Evolutionary conservation across 2,329 filamentous ascomycete genomes (phyloP).

Genomic region (Berkeleyomyces basicola): DNA sequence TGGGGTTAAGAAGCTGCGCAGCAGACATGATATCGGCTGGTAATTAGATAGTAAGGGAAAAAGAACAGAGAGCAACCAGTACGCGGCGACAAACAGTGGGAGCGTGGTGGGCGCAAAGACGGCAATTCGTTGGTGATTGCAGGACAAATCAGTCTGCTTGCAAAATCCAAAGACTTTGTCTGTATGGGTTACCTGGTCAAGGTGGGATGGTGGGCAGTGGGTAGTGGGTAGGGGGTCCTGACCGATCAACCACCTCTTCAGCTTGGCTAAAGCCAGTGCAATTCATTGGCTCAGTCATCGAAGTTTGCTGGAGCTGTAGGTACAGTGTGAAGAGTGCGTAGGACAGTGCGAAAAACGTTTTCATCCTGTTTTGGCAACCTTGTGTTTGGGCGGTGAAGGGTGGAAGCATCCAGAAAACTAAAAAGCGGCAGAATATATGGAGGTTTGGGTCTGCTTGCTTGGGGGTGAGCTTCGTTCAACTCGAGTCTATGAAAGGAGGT

Average conservation of each 20-base stretch:
- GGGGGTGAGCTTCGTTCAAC: too few relatives aligned
- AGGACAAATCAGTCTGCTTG: slow-evolving; percentile 1
- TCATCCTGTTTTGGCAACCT: neutral
- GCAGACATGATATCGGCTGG: slow-evolving; percentile 55
- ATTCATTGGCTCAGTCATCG: neutral
- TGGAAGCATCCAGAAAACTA: neutral
- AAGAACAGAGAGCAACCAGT: neutral
- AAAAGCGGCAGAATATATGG: neutral
- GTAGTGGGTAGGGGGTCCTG: neutral
- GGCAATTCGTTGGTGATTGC: slow-evolving; percentile 8
- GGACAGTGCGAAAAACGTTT: slow-evolving; percentile 5
- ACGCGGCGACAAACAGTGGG: slow-evolving; percentile 3
- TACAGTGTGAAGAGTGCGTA: slow-evolving; percentile 1
- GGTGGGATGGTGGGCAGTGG: neutral
- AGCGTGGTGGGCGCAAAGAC: slow-evolving; percentile 3
- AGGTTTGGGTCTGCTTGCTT: neutral
- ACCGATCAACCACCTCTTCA: neutral
- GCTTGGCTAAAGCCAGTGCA: neutral
- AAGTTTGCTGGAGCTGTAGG: neutral
- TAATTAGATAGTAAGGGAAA: slow-evolving; percentile 27
- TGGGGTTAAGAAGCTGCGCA: slow-evolving; percentile 94
- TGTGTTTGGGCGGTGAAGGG: neutral
- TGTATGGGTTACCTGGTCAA: neutral
- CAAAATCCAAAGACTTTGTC: neutral
- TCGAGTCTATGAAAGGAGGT: neutral